Conservation (phyloP, 2,329 filamentous ascomycete genomes). For the Venturiaceae sp. region DNA sequence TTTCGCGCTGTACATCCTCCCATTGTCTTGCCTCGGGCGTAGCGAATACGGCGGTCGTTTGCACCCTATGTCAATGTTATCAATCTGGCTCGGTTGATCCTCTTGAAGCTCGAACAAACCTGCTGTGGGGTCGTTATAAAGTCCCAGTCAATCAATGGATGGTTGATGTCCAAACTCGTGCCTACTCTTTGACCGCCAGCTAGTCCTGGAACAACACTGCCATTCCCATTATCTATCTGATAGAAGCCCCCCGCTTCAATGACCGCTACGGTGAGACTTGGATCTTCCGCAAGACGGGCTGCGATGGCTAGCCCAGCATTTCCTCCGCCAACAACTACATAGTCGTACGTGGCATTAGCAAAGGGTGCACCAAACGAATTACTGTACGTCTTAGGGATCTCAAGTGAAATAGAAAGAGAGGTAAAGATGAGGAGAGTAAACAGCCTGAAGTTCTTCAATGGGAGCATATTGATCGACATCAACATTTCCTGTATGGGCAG, state of each 20-base stretch:
- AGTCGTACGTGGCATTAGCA: no score
- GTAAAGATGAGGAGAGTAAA: no score
- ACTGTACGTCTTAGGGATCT: no score
- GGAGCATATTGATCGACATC: no score
- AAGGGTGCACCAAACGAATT: no score
- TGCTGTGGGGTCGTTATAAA: constrained; percentile 20
- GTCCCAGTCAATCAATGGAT: constrained; percentile 19
- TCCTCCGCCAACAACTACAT: constrained; percentile 1
- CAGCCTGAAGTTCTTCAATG: no score
- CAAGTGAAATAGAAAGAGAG: no score
- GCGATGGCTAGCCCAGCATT: neutral
- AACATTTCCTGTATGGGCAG: no score
- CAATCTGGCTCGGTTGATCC: no score
- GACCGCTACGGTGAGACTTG: neutral
- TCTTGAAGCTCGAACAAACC: no score
- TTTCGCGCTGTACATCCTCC: constrained; percentile 12
- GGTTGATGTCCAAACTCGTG: constrained; percentile 10
- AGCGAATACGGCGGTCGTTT: constrained; percentile 12
- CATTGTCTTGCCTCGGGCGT: constrained; percentile 18
- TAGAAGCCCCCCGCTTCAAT: constrained; percentile 1
- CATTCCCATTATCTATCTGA: neutral
- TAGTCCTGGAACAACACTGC: neutral
- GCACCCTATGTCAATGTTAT: no score
- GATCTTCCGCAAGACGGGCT: neutral
- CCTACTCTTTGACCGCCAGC: neutral